Evolutionary conservation across 1,139 yeast genomes (phyloP).

Genomic region (Maudiozyma humilis): DNA sequence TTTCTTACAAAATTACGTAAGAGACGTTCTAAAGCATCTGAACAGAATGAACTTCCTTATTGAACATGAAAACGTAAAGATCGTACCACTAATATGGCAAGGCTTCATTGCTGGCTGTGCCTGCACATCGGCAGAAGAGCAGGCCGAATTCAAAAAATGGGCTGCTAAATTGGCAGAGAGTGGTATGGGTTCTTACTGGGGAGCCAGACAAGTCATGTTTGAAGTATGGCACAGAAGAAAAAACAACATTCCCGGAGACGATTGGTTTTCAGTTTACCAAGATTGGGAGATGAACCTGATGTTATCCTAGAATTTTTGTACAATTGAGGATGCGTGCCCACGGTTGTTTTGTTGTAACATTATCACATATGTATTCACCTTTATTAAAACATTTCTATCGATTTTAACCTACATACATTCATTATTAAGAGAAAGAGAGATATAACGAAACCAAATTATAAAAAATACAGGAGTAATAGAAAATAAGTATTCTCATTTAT

Average conservation of each 20-base stretch:
- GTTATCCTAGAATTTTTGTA: conserved; percentile 26
- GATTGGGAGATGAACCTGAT: conserved; percentile 85
- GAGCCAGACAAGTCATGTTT: conserved; percentile 73
- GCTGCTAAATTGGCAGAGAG: conserved; percentile 70
- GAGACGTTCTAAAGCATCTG: conserved; percentile 53
- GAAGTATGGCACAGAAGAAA: conserved; percentile 80
- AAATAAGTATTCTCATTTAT: no score
- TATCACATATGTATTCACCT: not conserved
- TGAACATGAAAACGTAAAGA: conserved; percentile 46
- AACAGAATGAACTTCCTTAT: conserved; percentile 54
- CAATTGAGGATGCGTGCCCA: no score
- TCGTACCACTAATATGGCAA: conserved; percentile 80
- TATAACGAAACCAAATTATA: no score
- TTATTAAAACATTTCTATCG: no score
- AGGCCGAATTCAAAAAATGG: conserved; percentile 67
- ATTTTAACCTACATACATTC: no score
- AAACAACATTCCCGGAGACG: conserved; percentile 48
- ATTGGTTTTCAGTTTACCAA: conserved; percentile 70
- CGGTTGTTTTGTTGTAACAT: not conserved
- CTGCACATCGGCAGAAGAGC: conserved; percentile 51
- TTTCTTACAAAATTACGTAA: conserved; percentile 45
- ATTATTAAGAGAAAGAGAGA: no score
- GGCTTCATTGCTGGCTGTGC: conserved; percentile 88
- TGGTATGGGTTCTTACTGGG: conserved; percentile 79
- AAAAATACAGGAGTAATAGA: no score